Evolutionary conservation across 305 asterid species (phyloP).

Genomic region (Fraxinus latifolia): DNA sequence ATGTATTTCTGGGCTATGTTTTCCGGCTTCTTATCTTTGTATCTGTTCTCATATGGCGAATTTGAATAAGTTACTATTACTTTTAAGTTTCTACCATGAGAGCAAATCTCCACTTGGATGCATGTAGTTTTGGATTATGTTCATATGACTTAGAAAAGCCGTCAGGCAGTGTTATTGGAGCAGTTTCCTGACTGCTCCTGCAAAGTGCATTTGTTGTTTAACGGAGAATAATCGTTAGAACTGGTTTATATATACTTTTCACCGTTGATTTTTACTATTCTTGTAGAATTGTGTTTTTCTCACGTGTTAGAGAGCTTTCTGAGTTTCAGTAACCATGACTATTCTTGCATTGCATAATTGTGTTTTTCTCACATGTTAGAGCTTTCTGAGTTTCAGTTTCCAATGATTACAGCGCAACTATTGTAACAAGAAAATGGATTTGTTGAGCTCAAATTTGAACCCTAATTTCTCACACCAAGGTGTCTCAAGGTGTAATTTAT

Average conservation of each 20-base stretch:
- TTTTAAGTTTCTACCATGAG: background rate
- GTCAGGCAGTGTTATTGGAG: background rate
- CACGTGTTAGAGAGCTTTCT: background rate
- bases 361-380: background rate
- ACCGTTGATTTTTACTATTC: background rate
- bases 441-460: background rate
- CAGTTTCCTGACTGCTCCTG: background rate
- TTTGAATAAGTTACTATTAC: background rate
- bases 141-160: slow-evolving; percentile 20
- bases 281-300: background rate
- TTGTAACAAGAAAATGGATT: slow-evolving; percentile 1
- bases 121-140: background rate
- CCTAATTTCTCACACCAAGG: background rate
- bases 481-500: background rate
- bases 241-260: background rate
- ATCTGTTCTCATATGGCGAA: background rate
- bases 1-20: background rate
- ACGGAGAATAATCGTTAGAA: background rate
- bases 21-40: background rate
- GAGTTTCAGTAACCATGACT: no score
- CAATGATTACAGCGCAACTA: background rate
- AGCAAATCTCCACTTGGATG: background rate
- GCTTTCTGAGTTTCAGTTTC: background rate
- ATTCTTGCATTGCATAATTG: background rate
- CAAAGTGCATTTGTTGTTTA: background rate